Evolutionary conservation across 805 yeast genomes (phyloP), one percentile per base, ranked within the genome.

Genomic region (Jamesozyma rosinii): DNA sequence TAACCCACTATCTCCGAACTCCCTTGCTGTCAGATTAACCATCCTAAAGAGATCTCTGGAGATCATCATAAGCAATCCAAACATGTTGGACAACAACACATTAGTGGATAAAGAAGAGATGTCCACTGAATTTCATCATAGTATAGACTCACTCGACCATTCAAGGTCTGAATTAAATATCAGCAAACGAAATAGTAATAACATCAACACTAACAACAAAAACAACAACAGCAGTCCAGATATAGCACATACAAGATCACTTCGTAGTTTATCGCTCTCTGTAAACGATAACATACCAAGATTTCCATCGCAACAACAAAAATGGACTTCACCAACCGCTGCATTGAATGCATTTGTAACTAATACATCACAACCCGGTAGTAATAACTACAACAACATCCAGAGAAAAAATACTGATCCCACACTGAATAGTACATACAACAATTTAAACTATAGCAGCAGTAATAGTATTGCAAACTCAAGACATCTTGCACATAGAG

Each of bases 1-100:
- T 58, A 86, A 92, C 2, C 84, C 83, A 42, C 65, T 85, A 44
- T 80, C 90, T 1, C 92, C 89, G 9, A 83, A 83, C 57, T 81
- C 94, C 1, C 62, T 86, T 44, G 85, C 92, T 0, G 74, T 84
- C 38, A 68, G 95, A 44, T 63, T 86, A 47, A 79, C 79, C 43
- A 88, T 84, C 14, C 66, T 86, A 52, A 83, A 80, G 55, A 66
- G 92, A 50, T 82, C 94, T 5, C 63, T 86, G 42, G 87, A 85
- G 58, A 81, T 85, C 35, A 64, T 86, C 33, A 67, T 80, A 41
- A 82, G 79, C 32, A 66, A 83, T 42, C 88, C 89, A 0, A 50
- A 49, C 15, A 52, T 62, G 50, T 44, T 61, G 32, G 51, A 45
- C 11, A 41, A 38, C 26, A 38, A 30, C 19, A 17, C 29, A 10